Percentiles rank a stretch among this genome's conserved stretches.
Evolutionary conservation across 768 basidiomycete species (phyloP).

Genomic region (Podaxis sp.): DNA sequence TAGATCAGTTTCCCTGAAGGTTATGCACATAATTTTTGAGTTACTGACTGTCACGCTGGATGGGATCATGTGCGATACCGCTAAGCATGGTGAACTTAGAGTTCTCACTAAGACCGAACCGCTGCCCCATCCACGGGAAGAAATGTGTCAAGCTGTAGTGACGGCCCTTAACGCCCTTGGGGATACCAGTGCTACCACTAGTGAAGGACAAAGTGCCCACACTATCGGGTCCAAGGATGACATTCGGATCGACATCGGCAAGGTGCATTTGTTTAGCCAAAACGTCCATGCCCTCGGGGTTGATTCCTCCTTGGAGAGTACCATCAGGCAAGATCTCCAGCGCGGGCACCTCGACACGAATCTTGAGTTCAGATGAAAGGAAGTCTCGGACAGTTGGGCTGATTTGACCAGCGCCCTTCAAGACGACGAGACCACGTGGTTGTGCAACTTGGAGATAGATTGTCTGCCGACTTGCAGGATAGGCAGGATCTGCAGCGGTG

Average conservation of each 20-base stretch:
- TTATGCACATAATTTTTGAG: neutral
- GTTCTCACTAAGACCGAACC: slow-evolving; percentile 69
- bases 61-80: slow-evolving; percentile 98
- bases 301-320: slow-evolving; percentile 61
- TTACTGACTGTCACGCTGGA: slow-evolving; percentile 93
- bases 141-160: slow-evolving; percentile 98
- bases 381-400: slow-evolving; percentile 82
- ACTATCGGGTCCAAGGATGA: slow-evolving; percentile 92
- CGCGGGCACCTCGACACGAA: slow-evolving; percentile 90
- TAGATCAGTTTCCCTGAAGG: slow-evolving; percentile 10
- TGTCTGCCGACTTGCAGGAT: slow-evolving; percentile 89
- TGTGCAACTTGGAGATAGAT: slow-evolving; percentile 92
- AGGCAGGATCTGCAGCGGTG: slow-evolving; percentile 79
- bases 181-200: slow-evolving; percentile 95
- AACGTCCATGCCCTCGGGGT: slow-evolving; percentile 50
- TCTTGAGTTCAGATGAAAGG: slow-evolving; percentile 71
- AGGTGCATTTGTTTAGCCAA: slow-evolving; percentile 55
- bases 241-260: slow-evolving; percentile 71
- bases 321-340: slow-evolving; percentile 72
- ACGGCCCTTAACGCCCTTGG: slow-evolving; percentile 94
- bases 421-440: slow-evolving; percentile 86
- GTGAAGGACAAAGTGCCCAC: slow-evolving; percentile 95
- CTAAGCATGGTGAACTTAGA: slow-evolving; percentile 98
- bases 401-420: slow-evolving; percentile 87
- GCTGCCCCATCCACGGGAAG: slow-evolving; percentile 98